Percentiles rank a stretch among this genome's conserved stretches.
Conservation (phyloP, 257 asterid species). For the Lycium barbarum region DNA sequence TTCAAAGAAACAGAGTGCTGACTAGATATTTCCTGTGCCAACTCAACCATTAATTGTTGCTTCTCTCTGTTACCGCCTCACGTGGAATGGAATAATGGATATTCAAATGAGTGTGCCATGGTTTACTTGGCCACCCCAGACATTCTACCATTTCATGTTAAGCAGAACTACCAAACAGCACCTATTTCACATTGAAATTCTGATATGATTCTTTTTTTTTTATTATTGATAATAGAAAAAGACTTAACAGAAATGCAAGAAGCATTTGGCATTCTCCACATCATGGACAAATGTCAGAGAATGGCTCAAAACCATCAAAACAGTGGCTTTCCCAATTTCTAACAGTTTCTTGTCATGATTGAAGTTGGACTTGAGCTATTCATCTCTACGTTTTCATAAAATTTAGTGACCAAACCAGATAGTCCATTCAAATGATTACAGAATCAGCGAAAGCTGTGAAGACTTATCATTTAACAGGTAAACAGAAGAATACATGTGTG, state of each 20-base stretch:
- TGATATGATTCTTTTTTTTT: conserved; percentile 7
- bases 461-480: not conserved
- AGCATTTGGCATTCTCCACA: not conserved
- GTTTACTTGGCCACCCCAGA: not conserved
- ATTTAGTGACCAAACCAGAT: too few relatives aligned
- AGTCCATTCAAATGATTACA: too few relatives aligned
- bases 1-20: not conserved
- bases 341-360: not conserved
- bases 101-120: too few relatives aligned
- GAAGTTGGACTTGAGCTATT: not conserved
- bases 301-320: not conserved
- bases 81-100: not conserved
- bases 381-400: too few relatives aligned
- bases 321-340: not conserved
- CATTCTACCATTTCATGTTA: not conserved
- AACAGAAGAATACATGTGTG: not conserved
- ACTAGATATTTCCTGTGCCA: not conserved
- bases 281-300: not conserved
- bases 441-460: not conserved
- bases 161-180: conserved; percentile 10
- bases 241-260: not conserved
- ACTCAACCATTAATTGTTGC: not conserved
- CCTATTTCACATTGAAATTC: not conserved
- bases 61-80: not conserved
- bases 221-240: not conserved